phyloP scores from a whole-genome alignment of 2,329 filamentous ascomycete genomes.

The Stemphylium lycopersici region DNA sequence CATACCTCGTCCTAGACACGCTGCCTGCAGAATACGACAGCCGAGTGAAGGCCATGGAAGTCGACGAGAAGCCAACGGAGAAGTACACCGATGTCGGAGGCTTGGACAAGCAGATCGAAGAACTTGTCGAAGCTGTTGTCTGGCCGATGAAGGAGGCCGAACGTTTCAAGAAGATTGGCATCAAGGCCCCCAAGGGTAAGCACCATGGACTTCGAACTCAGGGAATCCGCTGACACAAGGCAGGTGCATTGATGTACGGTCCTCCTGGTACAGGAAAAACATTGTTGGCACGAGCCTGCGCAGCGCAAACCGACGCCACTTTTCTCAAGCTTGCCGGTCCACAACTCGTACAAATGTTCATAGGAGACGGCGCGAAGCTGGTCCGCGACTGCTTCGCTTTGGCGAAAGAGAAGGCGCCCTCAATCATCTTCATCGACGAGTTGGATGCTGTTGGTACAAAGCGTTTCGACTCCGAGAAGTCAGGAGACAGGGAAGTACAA shows the following conservation, averaged over 20 bases:
- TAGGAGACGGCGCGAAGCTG: conserved; percentile 96
- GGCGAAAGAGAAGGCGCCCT: conserved; percentile 97
- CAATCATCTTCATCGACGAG: conserved; percentile 99
- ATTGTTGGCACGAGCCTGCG: conserved; percentile 90
- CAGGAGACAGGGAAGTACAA: conserved; percentile 95
- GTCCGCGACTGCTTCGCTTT: conserved; percentile 97
- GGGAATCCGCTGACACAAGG: conserved; percentile 16
- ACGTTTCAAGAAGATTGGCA: conserved; percentile 98
- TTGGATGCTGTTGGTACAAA: conserved; percentile 99
- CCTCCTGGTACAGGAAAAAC: conserved; percentile 91
- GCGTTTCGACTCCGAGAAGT: conserved; percentile 98
- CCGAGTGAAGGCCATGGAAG: conserved; percentile 99
- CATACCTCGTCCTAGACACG: conserved; percentile 95
- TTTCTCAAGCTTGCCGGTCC: conserved; percentile 98
- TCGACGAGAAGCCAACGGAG: conserved; percentile 98
- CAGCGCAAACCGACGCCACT: conserved; percentile 96
- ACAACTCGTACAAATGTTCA: conserved; percentile 99
- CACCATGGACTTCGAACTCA: neutral
- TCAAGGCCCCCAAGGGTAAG: conserved; percentile 97
- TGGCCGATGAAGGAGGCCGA: conserved; percentile 99
- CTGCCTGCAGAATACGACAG: conserved; percentile 98
- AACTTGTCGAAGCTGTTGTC: conserved; percentile 96
- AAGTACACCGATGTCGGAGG: conserved; percentile 99
- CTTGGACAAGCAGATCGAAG: conserved; percentile 98
- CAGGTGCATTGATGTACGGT: conserved; percentile 95